Conservation (phyloP, 2,329 filamentous ascomycete species). For the Emmonsiellopsis sp. region DNA sequence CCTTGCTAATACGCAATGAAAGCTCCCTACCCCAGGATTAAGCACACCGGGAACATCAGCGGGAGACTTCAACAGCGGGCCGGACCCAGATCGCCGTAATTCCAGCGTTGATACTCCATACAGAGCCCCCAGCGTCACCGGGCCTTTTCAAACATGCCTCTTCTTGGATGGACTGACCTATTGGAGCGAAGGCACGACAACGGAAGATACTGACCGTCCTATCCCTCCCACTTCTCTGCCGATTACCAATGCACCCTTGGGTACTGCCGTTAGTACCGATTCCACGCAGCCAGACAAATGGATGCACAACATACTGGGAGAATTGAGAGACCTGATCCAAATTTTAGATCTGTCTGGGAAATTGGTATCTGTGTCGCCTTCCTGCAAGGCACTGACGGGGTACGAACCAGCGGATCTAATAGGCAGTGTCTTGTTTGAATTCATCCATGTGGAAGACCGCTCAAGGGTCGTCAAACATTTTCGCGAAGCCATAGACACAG, state of each 20-base stretch:
- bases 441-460: conserved; percentile 78
- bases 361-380: conserved; percentile 78
- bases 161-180: background rate
- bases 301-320: conserved; percentile 81
- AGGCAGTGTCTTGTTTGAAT: conserved; percentile 67
- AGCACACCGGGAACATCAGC: background rate
- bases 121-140: background rate
- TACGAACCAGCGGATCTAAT: conserved; percentile 62
- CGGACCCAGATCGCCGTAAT: background rate
- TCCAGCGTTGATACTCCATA: background rate
- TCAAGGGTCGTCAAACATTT: conserved; percentile 77
- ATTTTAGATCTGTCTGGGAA: conserved; percentile 78
- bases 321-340: conserved; percentile 79
- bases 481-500: conserved; percentile 76
- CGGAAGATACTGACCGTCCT: background rate
- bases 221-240: background rate
- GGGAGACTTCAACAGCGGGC: background rate
- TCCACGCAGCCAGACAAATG: conserved; percentile 64
- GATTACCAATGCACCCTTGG: conserved; percentile 24
- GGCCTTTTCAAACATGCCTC: background rate
- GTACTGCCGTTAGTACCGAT: conserved; percentile 46
- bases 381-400: conserved; percentile 63
- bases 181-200: background rate
- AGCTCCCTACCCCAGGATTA: background rate
- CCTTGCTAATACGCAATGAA: background rate